Evolutionary conservation across 2,329 filamentous ascomycete genomes (phyloP).

Genomic region (Colletotrichum echinochloae): DNA sequence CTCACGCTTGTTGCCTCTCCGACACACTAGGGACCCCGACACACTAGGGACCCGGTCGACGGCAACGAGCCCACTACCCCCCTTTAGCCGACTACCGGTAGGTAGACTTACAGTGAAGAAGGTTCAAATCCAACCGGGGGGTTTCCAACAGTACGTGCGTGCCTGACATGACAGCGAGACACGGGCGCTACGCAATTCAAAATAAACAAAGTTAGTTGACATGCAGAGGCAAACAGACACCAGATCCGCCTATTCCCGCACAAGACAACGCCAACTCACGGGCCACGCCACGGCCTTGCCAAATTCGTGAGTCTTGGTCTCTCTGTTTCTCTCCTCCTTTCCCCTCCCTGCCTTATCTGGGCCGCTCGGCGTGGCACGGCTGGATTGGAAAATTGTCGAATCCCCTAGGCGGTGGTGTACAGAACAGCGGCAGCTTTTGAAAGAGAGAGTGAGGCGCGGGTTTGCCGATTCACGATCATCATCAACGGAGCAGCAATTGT

Average conservation of each 20-base stretch:
- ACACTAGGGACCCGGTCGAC: constrained; percentile 26
- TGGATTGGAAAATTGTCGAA: neutral
- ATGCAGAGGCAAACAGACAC: constrained; percentile 33
- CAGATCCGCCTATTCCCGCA: constrained; percentile 35
- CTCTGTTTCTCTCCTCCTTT: constrained; percentile 26
- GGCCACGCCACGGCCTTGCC: constrained; percentile 21
- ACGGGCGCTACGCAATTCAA: constrained; percentile 34
- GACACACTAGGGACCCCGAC: too few relatives aligned
- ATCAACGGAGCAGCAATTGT: neutral
- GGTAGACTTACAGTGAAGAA: constrained; percentile 24
- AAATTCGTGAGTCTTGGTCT: constrained; percentile 35
- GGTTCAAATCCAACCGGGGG: constrained; percentile 19
- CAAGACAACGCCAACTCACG: constrained; percentile 27
- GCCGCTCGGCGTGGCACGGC: neutral
- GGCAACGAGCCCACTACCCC: constrained; percentile 10
- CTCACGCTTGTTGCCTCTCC: constrained; percentile 32
- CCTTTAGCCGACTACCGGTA: neutral
- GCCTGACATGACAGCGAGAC: constrained; percentile 41
- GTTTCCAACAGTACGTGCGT: constrained; percentile 38
- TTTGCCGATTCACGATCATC: neutral
- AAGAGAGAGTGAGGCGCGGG: neutral
- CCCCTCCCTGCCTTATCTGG: neutral
- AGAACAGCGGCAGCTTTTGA: neutral
- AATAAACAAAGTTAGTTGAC: constrained; percentile 37
- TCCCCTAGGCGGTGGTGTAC: neutral